Percentiles rank a stretch among this genome's conserved stretches.
Conservation (phyloP, 352 stramenopile species). For the Phytophthora boehmeriae region DNA sequence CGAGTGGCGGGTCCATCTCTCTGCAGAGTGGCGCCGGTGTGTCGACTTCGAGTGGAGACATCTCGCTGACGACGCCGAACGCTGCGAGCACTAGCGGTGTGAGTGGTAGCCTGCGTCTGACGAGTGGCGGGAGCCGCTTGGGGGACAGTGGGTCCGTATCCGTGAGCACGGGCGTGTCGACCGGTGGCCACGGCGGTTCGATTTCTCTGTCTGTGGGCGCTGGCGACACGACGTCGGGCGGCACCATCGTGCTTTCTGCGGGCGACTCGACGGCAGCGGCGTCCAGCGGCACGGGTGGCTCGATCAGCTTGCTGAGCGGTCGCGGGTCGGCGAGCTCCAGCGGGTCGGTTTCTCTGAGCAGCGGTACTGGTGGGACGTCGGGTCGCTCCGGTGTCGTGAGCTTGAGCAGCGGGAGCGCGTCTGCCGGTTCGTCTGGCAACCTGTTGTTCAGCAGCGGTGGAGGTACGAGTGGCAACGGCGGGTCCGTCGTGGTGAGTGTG, state of each 20-base stretch:
- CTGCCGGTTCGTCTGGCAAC: neutral
- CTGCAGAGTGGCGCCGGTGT: conserved; percentile 22
- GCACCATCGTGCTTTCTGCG: conserved; percentile 6
- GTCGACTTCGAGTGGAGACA: conserved; percentile 25
- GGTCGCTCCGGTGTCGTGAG: neutral
- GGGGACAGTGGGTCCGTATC: conserved; percentile 13
- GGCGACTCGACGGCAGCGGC: neutral
- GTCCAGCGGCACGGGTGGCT: neutral
- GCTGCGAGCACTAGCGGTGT: neutral
- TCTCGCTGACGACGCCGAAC: conserved; percentile 8
- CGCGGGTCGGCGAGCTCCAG: conserved; percentile 17
- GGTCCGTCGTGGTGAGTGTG: conserved; percentile 11
- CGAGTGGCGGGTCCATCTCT: conserved; percentile 17
- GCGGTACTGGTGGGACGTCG: neutral
- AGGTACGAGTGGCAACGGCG: conserved; percentile 7
- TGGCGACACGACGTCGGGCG: conserved; percentile 5
- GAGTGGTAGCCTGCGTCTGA: neutral
- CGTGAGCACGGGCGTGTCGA: conserved; percentile 49
- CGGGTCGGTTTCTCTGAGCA: conserved; percentile 14
- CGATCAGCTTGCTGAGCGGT: conserved; percentile 10
- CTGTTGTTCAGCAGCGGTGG: neutral
- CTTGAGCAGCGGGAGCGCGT: neutral
- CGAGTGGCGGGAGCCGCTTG: neutral
- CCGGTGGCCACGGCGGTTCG: conserved; percentile 1
- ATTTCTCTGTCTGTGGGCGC: neutral